Conservation (phyloP, 139 green algal species). For the Micromonas pusilla region DNA sequence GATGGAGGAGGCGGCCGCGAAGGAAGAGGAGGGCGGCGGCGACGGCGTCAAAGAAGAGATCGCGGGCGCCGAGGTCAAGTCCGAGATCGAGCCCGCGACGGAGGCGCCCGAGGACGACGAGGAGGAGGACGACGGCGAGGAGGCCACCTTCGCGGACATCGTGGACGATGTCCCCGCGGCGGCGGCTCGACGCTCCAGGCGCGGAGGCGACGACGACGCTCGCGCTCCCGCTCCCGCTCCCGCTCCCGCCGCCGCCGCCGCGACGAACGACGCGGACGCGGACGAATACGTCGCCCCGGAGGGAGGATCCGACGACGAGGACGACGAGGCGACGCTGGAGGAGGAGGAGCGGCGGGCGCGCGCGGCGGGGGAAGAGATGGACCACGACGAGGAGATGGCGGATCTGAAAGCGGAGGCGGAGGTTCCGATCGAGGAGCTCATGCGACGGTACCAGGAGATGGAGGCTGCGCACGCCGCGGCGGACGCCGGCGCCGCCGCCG, state of each 20-base stretch:
- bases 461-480: background rate
- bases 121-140: conserved; percentile 23
- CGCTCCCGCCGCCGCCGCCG: background rate
- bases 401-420: background rate
- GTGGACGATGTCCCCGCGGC: background rate
- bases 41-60: background rate
- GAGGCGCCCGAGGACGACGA: conserved; percentile 28
- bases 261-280: background rate
- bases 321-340: conserved; percentile 10
- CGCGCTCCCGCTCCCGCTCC: no score
- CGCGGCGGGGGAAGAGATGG: background rate
- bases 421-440: conserved; percentile 26
- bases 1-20: background rate
- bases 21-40: background rate
- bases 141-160: background rate
- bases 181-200: background rate
- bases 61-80: conserved; percentile 7
- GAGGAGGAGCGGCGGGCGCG: background rate
- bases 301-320: background rate
- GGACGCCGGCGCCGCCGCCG: background rate
- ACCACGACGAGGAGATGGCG: background rate
- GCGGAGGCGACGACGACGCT: no score
- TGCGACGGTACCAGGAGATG: conserved; percentile 6
- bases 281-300: background rate
- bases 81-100: background rate